Conservation (phyloP, 495 filamentous ascomycete species). For the Aspergillus heteromorphus region DNA sequence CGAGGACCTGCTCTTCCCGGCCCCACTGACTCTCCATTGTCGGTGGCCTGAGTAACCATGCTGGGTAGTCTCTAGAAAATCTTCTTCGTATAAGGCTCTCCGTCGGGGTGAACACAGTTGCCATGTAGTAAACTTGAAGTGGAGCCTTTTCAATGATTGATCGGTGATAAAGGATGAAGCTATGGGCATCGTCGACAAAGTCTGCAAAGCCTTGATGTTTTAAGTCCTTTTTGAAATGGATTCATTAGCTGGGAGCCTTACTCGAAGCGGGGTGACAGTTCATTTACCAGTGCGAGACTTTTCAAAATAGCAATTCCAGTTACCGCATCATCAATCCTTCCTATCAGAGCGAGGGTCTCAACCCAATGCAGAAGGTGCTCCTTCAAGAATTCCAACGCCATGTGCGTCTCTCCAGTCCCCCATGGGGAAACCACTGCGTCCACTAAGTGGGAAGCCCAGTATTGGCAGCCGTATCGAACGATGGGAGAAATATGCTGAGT, state of each 20-base stretch:
- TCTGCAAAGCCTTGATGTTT: constrained; percentile 4
- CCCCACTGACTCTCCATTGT: not conserved
- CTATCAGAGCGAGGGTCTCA: constrained; percentile 29
- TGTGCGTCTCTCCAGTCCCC: not conserved
- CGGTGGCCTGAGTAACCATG: not conserved
- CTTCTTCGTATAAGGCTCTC: constrained; percentile 16
- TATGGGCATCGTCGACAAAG: constrained; percentile 24
- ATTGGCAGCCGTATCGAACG: not conserved
- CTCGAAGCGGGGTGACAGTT: not conserved
- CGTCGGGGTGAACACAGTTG: constrained; percentile 26
- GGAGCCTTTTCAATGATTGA: constrained; percentile 24
- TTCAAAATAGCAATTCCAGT: constrained; percentile 10
- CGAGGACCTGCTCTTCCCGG: not conserved
- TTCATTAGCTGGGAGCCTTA: not conserved
- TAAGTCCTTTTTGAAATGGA: constrained; percentile 8
- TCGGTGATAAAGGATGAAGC: constrained; percentile 23
- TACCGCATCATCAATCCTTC: constrained; percentile 21
- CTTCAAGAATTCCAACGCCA: constrained; percentile 15
- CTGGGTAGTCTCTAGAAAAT: constrained; percentile 5
- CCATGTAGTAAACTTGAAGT: constrained; percentile 26
- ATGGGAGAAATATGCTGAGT: not conserved
- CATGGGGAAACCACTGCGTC: not conserved
- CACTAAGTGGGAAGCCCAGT: not conserved
- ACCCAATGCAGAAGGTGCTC: constrained; percentile 32
- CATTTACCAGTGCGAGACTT: constrained; percentile 10